phyloP scores from a whole-genome alignment of 2,329 filamentous ascomycete genomes.

The Trichoderma sp. region DNA sequence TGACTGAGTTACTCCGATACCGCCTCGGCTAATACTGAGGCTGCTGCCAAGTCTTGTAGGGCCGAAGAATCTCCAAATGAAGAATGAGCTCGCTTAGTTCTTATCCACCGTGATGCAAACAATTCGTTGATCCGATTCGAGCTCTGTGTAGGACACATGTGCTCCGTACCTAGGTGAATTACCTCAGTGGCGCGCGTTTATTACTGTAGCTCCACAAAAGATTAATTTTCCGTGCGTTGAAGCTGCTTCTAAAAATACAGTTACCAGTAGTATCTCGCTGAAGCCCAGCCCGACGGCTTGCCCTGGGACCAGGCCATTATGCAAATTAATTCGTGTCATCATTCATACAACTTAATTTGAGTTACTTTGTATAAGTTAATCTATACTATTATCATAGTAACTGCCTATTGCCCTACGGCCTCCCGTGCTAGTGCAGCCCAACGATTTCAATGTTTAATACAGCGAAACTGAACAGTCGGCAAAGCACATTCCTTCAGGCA shows the following conservation, averaged over 20 bases:
- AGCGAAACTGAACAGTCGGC: no score
- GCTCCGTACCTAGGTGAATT: background rate
- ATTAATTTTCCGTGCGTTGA: background rate
- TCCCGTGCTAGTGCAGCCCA: no score
- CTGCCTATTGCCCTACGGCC: no score
- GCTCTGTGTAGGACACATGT: background rate
- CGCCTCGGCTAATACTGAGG: background rate
- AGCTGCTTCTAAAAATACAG: background rate
- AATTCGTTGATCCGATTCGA: background rate
- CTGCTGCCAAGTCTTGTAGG: background rate
- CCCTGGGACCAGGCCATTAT: background rate
- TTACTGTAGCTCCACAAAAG: background rate
- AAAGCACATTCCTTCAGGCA: no score
- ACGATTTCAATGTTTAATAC: no score
- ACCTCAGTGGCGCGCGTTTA: background rate
- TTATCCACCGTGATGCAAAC: background rate
- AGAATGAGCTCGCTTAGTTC: background rate
- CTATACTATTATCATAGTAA: no score
- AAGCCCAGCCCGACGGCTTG: background rate
- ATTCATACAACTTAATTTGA: no score
- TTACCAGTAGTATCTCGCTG: rapidly evolving
- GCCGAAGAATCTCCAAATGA: background rate
- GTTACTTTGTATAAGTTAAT: no score
- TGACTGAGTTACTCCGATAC: background rate
- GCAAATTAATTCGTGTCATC: no score